Base-by-base conservation (phyloP, 177 flowering plant genomes). In the Vitis hybrid region DNA sequence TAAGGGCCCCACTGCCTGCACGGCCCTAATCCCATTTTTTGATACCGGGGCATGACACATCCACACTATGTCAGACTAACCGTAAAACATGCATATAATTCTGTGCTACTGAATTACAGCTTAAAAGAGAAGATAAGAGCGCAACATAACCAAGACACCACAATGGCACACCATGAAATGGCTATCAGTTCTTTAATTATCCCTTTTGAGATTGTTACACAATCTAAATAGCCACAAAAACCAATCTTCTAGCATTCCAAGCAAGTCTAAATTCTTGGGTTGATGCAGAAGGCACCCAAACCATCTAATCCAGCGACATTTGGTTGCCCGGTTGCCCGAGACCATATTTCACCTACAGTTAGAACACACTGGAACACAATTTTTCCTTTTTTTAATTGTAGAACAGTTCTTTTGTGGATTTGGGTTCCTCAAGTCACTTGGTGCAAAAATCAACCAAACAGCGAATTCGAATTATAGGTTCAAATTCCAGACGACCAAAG, bases 11-110 rank as follows among this genome's bases (percentile, higher is more conserved):
- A 66, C 30, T 78, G 51, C 80, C 76, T 2, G 54, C 67, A n/a
- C 70, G 77, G 50, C 80, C 88, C 89, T 89, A 68, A 52, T 51
- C 50, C 57, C 63, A 70, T 6, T 67, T 3, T 30, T 15, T 11
- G 59, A 8, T 11, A 39, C 54, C 34, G 56, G 14, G 51, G 59
- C 62, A 65, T n/a, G 66, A 62, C 15, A 21, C 10, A 50, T 34
- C 8, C 6, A 56, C 19, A 34, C 1, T 45, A 30, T 39, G 11
- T 64, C 7, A 45, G 62, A 32, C 34, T 1, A 14, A n/a, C 11
- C 17, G n/a, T 9, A 58, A 6, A 11, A 39, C 48, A 39, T 39
- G 48, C 9, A 39, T 39, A 39, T 8, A 39, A 8, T 39, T 6
- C 48, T 39, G 48, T 39, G 56, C 19, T 15, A 23, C 11, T 50